Percentiles rank a stretch among this genome's conserved stretches.
These are phyloP conservation scores for Kandelia obovata DNA, from an alignment of 345 rosid species.

Conservation along the genomic window DNA sequence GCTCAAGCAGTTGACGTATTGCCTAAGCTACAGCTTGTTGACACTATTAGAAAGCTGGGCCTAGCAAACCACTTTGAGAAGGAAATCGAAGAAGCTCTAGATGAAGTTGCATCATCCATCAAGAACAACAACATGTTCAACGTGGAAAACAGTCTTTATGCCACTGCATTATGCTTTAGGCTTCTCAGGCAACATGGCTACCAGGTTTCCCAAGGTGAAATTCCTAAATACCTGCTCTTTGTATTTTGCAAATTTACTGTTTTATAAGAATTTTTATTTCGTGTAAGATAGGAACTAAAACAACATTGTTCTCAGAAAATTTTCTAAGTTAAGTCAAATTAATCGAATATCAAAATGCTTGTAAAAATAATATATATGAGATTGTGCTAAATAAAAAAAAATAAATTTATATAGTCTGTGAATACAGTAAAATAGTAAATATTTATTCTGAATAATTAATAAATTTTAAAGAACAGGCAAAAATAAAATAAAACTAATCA, in stretches of 20 bases:
- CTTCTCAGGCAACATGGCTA: constrained; percentile 44
- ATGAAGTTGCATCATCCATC: constrained; percentile 1
- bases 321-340: no score
- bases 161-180: constrained; percentile 37
- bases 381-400: no score
- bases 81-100: constrained; percentile 32
- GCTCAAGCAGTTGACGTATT: constrained; percentile 18
- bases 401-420: no score
- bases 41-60: constrained; percentile 37
- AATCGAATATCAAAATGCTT: no score
- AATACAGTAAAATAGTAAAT: no score
- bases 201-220: constrained; percentile 40
- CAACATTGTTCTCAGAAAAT: no score
- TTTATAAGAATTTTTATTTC: no score
- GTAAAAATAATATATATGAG: no score
- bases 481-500: accelerated
- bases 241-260: no score
- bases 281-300: no score
- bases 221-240: neutral
- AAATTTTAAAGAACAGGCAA: no score
- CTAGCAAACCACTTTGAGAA: constrained; percentile 29
- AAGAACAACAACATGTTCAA: neutral
- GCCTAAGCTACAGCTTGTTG: constrained; percentile 36
- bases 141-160: constrained; percentile 25
- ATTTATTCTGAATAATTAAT: no score